phyloP scores from a whole-genome alignment of 2,329 filamentous ascomycete species.

The Colletotrichum plurivorum region DNA sequence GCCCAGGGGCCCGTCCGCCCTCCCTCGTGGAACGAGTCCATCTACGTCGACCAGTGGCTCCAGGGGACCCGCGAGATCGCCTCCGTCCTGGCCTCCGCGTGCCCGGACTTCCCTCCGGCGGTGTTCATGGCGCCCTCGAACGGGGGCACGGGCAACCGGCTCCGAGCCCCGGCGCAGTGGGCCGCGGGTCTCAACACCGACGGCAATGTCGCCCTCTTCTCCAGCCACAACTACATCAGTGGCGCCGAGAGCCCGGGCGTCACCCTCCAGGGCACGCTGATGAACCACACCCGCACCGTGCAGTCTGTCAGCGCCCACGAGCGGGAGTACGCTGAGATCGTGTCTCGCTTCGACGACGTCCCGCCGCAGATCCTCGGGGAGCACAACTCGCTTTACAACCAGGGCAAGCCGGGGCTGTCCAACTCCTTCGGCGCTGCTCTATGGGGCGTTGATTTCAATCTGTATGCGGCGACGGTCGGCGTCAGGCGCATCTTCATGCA shows the following conservation, averaged over 20 bases:
- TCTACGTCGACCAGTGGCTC: constrained; percentile 71
- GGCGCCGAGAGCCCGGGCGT: constrained; percentile 72
- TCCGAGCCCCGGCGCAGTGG: constrained; percentile 67
- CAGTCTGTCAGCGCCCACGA: constrained; percentile 63
- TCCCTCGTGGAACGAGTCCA: constrained; percentile 64
- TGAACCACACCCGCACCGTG: constrained; percentile 72
- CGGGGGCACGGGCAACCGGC: constrained; percentile 63
- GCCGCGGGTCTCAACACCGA: constrained; percentile 66
- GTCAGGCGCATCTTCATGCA: constrained; percentile 75
- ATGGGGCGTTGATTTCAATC: constrained; percentile 74
- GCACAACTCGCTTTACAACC: constrained; percentile 73
- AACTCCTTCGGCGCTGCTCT: constrained; percentile 77
- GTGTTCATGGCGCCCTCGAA: constrained; percentile 72
- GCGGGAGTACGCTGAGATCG: constrained; percentile 60
- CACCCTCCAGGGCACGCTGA: constrained; percentile 72
- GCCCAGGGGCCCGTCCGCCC: constrained; percentile 67
- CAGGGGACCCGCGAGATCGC: constrained; percentile 67
- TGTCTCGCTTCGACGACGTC: constrained; percentile 57
- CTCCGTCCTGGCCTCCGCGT: constrained; percentile 59
- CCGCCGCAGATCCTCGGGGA: constrained; percentile 72
- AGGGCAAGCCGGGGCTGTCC: constrained; percentile 73
- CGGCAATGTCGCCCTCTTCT: constrained; percentile 65
- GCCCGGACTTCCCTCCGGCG: constrained; percentile 62
- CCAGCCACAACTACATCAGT: constrained; percentile 75
- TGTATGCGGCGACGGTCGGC: constrained; percentile 68